Percentiles rank a stretch among this genome's conserved stretches.
Conservation (phyloP, 495 filamentous ascomycete species). For the Xylaria cubensis region DNA sequence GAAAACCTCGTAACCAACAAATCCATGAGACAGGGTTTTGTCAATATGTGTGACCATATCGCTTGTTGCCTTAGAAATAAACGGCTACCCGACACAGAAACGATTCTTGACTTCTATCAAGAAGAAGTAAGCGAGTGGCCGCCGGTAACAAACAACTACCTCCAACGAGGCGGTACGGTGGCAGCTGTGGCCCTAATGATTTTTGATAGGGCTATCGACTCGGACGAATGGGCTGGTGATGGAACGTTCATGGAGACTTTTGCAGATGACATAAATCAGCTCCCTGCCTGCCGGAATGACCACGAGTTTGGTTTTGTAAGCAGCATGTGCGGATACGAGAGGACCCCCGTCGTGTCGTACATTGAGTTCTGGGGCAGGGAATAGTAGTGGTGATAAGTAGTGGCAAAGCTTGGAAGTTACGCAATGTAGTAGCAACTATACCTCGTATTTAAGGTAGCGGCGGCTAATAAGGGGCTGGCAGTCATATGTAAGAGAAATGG, state of each 20-base stretch:
- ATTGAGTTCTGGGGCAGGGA: neutral
- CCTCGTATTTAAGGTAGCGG: neutral
- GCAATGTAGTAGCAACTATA: neutral
- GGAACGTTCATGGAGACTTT: neutral
- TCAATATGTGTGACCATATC: neutral
- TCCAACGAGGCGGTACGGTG: slow-evolving; percentile 1
- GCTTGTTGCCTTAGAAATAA: neutral
- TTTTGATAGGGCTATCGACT: neutral
- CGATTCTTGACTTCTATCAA: neutral
- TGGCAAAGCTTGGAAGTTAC: neutral
- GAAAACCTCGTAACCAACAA: slow-evolving; percentile 3
- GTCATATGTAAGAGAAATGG: no score
- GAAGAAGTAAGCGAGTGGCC: neutral
- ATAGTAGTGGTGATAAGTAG: neutral
- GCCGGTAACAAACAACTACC: neutral
- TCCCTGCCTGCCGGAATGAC: slow-evolving; percentile 6
- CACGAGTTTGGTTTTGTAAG: slow-evolving; percentile 13
- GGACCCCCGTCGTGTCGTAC: neutral
- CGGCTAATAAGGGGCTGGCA: no score
- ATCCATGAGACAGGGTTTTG: slow-evolving; percentile 15
- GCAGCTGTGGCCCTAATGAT: slow-evolving; percentile 1
- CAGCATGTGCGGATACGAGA: neutral
- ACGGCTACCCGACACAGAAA: neutral
- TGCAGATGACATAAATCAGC: neutral
- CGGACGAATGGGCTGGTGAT: slow-evolving; percentile 6